Percentiles rank a stretch among this genome's conserved stretches.
Conservation (phyloP, 2,329 filamentous ascomycete genomes). For the Colletotrichum melonis region DNA sequence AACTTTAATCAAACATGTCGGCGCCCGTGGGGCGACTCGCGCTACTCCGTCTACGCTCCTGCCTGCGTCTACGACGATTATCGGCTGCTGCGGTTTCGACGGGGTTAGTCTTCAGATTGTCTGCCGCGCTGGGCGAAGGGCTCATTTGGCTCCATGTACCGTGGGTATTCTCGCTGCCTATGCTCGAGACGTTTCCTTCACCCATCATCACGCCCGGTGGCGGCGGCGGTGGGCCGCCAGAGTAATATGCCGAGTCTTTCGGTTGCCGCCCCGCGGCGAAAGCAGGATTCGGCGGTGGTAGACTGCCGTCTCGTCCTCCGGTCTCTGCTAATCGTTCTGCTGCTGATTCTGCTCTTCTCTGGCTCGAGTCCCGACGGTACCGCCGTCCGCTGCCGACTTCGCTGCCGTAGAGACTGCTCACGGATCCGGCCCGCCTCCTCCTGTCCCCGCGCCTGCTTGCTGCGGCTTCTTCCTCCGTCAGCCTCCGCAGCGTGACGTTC, state of each 20-base stretch:
- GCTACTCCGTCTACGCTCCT: slow-evolving; percentile 61
- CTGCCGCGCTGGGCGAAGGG: slow-evolving; percentile 50
- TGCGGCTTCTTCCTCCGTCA: slow-evolving; percentile 70
- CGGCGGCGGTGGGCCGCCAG: slow-evolving; percentile 59
- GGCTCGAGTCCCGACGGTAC: slow-evolving; percentile 66
- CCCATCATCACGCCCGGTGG: slow-evolving; percentile 45
- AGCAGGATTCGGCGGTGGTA: slow-evolving; percentile 67
- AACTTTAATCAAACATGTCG: slow-evolving; percentile 52
- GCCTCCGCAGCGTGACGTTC: slow-evolving; percentile 70
- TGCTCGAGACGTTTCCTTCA: slow-evolving; percentile 58
- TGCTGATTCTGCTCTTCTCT: slow-evolving; percentile 57
- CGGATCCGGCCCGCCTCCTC: slow-evolving; percentile 59
- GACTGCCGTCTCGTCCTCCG: slow-evolving; percentile 43
- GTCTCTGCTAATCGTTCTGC: slow-evolving; percentile 58
- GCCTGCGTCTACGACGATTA: slow-evolving; percentile 64
- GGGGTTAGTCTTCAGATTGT: slow-evolving; percentile 47
- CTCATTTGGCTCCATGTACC: slow-evolving; percentile 67
- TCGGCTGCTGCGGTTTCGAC: slow-evolving; percentile 55
- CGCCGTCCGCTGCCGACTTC: slow-evolving; percentile 62
- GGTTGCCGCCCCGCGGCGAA: slow-evolving; percentile 62
- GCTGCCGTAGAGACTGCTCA: slow-evolving; percentile 67
- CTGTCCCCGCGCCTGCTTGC: slow-evolving; percentile 52
- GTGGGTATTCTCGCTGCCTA: slow-evolving; percentile 58
- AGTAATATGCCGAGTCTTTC: slow-evolving; percentile 74
- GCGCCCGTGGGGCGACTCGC: slow-evolving; percentile 48